Conservation (phyloP, 208 protist genomes). For the Strigomonas culicis region DNA sequence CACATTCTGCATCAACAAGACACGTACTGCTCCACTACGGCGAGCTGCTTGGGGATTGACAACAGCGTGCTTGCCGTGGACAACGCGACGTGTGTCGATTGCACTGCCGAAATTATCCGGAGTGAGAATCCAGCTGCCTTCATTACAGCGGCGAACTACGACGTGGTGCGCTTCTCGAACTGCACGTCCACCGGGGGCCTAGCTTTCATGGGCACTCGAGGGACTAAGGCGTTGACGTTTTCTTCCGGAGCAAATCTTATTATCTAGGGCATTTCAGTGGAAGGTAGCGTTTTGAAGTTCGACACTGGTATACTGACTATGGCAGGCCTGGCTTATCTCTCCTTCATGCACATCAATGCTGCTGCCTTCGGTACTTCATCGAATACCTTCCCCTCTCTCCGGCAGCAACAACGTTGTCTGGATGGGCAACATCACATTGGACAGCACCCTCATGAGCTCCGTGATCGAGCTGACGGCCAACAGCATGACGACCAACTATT, state of each 20-base stretch:
- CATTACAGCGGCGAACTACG: neutral
- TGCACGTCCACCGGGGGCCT: neutral
- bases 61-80: neutral
- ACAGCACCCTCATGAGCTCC: neutral
- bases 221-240: neutral
- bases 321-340: neutral
- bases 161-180: neutral
- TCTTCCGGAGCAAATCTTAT: neutral
- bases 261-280: neutral
- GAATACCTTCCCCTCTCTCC: too few species aligned
- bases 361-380: neutral
- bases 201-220: neutral
- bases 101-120: neutral
- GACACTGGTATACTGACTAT: too few species aligned
- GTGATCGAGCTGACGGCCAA: neutral
- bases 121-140: neutral
- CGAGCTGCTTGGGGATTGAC: neutral
- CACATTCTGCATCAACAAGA: neutral
- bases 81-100: neutral
- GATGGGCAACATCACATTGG: constrained; percentile 3
- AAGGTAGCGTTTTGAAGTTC: neutral
- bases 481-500: neutral
- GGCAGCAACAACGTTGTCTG: neutral
- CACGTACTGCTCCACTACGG: neutral
- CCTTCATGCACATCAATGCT: neutral